Base-by-base conservation (phyloP, 805 yeast genomes). In the Scheffersomyces lignosus region DNA sequence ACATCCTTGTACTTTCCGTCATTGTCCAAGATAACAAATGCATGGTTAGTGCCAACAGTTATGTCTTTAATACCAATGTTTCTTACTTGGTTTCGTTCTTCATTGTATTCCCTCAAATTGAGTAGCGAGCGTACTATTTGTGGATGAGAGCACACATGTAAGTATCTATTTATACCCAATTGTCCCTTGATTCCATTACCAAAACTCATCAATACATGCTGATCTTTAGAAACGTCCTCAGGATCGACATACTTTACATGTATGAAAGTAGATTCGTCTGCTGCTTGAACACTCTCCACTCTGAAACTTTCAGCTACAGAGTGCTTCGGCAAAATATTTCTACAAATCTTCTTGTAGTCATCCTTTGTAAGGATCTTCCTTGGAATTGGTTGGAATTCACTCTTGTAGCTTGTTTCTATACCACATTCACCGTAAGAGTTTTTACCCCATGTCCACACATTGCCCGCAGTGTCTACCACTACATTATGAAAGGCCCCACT, bases 151-250 rank as follows among this genome's bases (percentile, higher is more conserved):
- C 81, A 85, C 13, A 86, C 81, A 58, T 89, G 96, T 24, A 82
- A 64, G 57, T 72, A 89, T 38, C 81, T 73, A 12, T 87, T 88
- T 30, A 77, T 75, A 16, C 97, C 99, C 37, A 89, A 68, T 61
- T 88, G 95, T 13, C 98, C 99, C 50, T 77, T 74, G 35, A 83
- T 57, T 4, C 97, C 96, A 51, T 81, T 80, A 15, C 99, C 99
- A 66, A 89, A 82, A 3, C 87, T 71, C 45, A 83, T 69, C 32
- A 75, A 34, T 18, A 65, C 27, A 34, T 49, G 48, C 23, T 54
- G 51, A 27, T 44, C 38, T n/a, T 39, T 41, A 17, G 52, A 51
- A 14, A 27, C 29, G 5, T 32, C 44, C 14, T 48, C 52, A 10
- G 51, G 43, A 10, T 49, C 48, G 18, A 37, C 41, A 18, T 56